Conservation (phyloP, 2,329 filamentous ascomycete species). For the Exophiala lecanii-corni region DNA sequence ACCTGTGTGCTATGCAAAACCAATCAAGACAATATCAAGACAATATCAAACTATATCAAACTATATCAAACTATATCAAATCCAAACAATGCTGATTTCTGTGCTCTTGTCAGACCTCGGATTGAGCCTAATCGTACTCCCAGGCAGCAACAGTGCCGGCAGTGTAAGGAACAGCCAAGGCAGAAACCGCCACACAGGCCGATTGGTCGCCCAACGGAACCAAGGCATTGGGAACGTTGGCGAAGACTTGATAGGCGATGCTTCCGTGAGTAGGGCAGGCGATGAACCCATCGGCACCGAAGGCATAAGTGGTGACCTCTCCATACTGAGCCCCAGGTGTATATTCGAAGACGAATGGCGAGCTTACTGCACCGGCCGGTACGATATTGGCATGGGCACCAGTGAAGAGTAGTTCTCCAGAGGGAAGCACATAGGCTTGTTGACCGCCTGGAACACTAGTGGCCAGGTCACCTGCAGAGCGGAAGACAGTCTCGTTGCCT, state of each 20-base stretch:
- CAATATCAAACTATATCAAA: no score
- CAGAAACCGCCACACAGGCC: constrained; percentile 37
- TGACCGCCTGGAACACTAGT: constrained; percentile 57
- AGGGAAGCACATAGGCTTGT: constrained; percentile 51
- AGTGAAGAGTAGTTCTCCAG: constrained; percentile 54
- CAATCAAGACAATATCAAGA: no score
- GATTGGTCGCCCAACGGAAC: constrained; percentile 35
- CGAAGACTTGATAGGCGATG: constrained; percentile 38
- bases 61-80: no score
- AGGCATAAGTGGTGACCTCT: constrained; percentile 31
- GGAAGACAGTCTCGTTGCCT: constrained; percentile 8
- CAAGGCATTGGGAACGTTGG: constrained; percentile 34
- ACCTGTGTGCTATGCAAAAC: not conserved
- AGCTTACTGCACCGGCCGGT: constrained; percentile 48
- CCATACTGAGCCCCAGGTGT: constrained; percentile 27
- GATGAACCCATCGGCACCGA: constrained; percentile 38
- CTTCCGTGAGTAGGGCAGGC: constrained; percentile 35
- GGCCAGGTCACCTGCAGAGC: not conserved
- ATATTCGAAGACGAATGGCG: constrained; percentile 39
- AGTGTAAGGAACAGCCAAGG: constrained; percentile 31
- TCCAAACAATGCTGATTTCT: no score
- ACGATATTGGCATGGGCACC: constrained; percentile 49
- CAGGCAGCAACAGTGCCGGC: constrained; percentile 30
- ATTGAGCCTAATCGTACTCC: constrained; percentile 38
- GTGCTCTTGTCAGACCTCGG: no score